These are phyloP conservation scores for Microbotryum silenes-acaulis DNA, from an alignment of 1,284 basidiomycete species.

Conservation along the genomic window DNA sequence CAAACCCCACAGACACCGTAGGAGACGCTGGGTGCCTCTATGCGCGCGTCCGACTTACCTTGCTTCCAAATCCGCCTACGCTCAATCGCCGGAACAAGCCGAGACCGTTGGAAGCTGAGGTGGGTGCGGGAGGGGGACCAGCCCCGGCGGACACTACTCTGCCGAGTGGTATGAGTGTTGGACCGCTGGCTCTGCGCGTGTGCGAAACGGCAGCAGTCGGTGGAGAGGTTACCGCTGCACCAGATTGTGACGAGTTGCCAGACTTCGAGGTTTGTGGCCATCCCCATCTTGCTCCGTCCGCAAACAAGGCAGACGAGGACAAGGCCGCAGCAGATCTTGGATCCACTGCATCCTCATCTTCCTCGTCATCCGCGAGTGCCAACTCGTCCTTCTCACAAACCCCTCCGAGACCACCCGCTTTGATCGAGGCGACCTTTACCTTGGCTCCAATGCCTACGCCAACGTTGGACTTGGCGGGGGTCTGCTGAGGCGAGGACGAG, in stretches of 20 bases:
- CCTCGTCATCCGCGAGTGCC: not conserved
- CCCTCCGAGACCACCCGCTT: conserved; percentile 15
- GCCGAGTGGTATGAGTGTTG: conserved; percentile 20
- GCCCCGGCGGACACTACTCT: conserved; percentile 27
- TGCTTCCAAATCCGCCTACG: conserved; percentile 20
- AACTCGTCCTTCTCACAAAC: conserved; percentile 23
- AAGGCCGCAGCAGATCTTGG: not conserved
- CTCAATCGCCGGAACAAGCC: conserved; percentile 25
- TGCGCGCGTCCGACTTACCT: conserved; percentile 12
- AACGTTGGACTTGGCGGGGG: not conserved
- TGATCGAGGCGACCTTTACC: not conserved
- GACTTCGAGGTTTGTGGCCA: conserved; percentile 14
- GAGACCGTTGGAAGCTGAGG: conserved; percentile 12
- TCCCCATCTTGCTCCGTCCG: conserved; percentile 27
- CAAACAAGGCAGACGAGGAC: conserved; percentile 10
- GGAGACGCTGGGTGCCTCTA: too few species aligned
- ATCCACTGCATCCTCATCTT: conserved; percentile 1
- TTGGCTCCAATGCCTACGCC: not conserved
- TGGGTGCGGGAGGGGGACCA: conserved; percentile 6
- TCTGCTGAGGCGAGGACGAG: conserved; percentile 10
- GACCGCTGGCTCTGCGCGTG: conserved; percentile 6
- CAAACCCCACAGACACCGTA: too few species aligned
- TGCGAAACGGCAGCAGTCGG: conserved; percentile 1
- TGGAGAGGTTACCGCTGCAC: conserved; percentile 6
- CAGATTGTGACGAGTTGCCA: not conserved